Base-by-base conservation (phyloP, 2,329 filamentous ascomycete species). In the Aspergillus thermomutatus region DNA sequence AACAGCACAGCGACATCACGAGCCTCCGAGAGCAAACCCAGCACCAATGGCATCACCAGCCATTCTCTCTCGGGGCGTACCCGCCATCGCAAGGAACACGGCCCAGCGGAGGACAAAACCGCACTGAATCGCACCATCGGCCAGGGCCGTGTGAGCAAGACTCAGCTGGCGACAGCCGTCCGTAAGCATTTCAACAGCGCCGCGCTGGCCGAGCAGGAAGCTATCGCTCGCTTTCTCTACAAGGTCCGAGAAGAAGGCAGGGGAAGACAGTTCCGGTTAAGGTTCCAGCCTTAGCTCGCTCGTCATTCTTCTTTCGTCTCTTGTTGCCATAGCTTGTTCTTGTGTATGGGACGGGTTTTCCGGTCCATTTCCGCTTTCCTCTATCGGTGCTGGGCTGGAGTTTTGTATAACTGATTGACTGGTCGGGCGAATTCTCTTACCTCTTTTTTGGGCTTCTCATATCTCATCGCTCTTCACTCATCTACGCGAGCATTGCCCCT, bases 171-270 rank as follows among this genome's bases (percentile, higher is more conserved):
- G 23, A 65, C 69, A 21, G 69, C 75, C 0, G 76, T 79, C 26
- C 72, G 77, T 49, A 79, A 77, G 60, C 77, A 80, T 58, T 80
- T 80, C 53, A 79, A 79, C 59, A 76, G 73, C 49, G 75, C 75
- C 19, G 76, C 74, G 7, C 65, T 80, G 9, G 75, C 72, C 45
- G 77, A 80, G 64, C 76, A 77, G 54, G 77, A 79, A 59, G 74
- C 75, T 2, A 77, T 80, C 57, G 77, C 77, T n/a, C 65, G 73
- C 56, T 79, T 80, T 59, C 59, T 78, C 53, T 80, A 79, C 61
- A 78, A 78, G 46, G 77, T 79, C n/a, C 74, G 75, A n/a, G 75
- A 79, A 59, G 75, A 77, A 54, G 67, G 75, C 26, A 69, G 70
- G 49, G 75, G 74, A 28, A 65, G 72, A 37, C 72, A 76, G 50